Percentiles rank a stretch among this genome's conserved stretches.
phyloP scores from a whole-genome alignment of 2,329 filamentous ascomycete species.

The Xylaria sp. region DNA sequence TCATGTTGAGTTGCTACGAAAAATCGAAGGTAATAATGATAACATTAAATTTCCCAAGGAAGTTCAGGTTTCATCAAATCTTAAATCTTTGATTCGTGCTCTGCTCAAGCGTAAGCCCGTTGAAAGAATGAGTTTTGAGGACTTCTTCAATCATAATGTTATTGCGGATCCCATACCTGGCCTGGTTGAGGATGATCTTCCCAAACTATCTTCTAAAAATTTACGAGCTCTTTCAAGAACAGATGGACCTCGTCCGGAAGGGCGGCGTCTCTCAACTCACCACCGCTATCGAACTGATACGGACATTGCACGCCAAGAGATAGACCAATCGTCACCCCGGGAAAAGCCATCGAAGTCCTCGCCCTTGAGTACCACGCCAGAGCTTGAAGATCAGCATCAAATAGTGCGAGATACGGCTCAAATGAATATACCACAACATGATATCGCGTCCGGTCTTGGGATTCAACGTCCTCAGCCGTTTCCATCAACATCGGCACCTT shows the following conservation, averaged over 20 bases:
- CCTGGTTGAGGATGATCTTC: slow-evolving; percentile 80
- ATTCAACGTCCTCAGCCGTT: slow-evolving; percentile 61
- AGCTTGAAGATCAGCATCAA: slow-evolving; percentile 50
- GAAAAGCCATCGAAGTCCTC: slow-evolving; percentile 57
- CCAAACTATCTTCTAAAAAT: slow-evolving; percentile 55
- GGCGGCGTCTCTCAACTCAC: slow-evolving; percentile 54
- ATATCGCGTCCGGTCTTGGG: slow-evolving; percentile 61
- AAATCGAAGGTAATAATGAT: slow-evolving; percentile 90
- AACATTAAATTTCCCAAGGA: slow-evolving; percentile 84
- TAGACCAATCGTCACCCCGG: slow-evolving; percentile 55
- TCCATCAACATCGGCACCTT: slow-evolving; percentile 62
- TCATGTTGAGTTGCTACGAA: slow-evolving; percentile 91
- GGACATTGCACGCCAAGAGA: slow-evolving; percentile 52
- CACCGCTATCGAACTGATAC: slow-evolving; percentile 56
- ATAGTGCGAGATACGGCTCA: slow-evolving; percentile 43
- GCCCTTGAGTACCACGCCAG: slow-evolving; percentile 57
- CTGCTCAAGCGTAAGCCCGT: slow-evolving; percentile 87
- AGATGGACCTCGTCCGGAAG: slow-evolving; percentile 48
- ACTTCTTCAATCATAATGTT: slow-evolving; percentile 82
- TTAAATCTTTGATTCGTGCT: slow-evolving; percentile 83
- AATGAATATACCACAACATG: slow-evolving; percentile 57
- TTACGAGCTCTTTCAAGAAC: slow-evolving; percentile 47
- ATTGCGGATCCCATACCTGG: slow-evolving; percentile 82
- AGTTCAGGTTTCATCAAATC: slow-evolving; percentile 74
- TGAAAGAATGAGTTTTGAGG: slow-evolving; percentile 85